Evolutionary conservation across 225 moss, liverwort and hornwort species (phyloP), one percentile per base, ranked within the genome.

Genomic region (Straminergon stramineum): DNA sequence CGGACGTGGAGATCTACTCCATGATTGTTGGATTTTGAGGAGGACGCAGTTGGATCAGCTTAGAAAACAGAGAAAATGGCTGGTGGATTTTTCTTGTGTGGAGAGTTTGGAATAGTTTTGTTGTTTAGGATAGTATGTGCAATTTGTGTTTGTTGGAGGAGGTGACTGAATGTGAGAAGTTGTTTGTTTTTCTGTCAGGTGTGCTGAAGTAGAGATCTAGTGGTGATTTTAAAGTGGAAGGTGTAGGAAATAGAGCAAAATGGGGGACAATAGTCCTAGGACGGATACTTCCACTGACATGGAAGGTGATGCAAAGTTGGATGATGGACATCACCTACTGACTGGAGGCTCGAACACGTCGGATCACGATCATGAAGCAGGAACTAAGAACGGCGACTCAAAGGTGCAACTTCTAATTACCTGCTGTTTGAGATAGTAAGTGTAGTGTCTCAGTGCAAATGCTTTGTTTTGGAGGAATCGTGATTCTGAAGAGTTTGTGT

Each of bases 281-380:
- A 99, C 99, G 66, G 99, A 99, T 92, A 99, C 99, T 52, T 97
- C 97, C 83, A 97, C 97, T 86, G 99, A 99, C 70, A 89, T 99
- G 95, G 99, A 99, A 92, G 99, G 96, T 70, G 99, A 99, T 71
- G 95, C 95, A 61, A 86, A 98, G 96, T 91, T 97, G 78, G 99
- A 99, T 88, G 99, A 99, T 64, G 97, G 95, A 45, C 99, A 99
- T 84, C 97, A 96, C 88, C 83, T 95, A 70, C 86, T 88, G 24
- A 95, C 95, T 17, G 96, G 96, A 60, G 95, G 95, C 18, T 96
- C 96, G 34, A 97, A 94, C 78, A 94, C 91, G 48, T 99, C 99
- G 48, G 99, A 99, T 81, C 99, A 97, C 52, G 99, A 99, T 80
- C 97, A 97, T 56, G 99, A 99, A 90, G 94, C 97, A 23, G 93